Conservation (phyloP, 257 asterid species). For the Solanum medicagineum region DNA sequence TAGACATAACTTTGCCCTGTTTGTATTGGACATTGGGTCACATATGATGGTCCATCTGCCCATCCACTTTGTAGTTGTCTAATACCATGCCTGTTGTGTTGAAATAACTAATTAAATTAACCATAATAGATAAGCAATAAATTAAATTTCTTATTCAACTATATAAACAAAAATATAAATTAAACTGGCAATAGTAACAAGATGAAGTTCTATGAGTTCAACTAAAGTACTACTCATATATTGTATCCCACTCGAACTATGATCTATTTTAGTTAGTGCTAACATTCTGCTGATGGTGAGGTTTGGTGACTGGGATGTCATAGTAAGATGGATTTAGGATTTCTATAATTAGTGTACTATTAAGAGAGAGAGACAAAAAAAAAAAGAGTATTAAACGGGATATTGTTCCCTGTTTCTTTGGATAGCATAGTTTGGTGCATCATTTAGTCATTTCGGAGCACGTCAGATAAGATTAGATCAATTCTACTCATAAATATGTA, state of each 20-base stretch:
- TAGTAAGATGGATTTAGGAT: too few relatives aligned
- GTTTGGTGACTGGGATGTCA: rapidly evolving
- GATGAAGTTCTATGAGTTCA: background rate
- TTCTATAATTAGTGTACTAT: too few relatives aligned
- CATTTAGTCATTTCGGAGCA: background rate
- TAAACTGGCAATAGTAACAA: background rate
- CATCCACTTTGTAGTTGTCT: constrained; percentile 50
- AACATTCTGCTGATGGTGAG: background rate
- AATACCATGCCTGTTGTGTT: constrained; percentile 48
- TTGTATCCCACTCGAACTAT: background rate
- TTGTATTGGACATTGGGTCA: constrained; percentile 62
- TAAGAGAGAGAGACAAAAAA: too few relatives aligned
- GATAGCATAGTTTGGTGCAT: background rate
- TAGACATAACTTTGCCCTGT: constrained; percentile 44
- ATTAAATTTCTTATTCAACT: background rate
- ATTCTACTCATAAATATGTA: background rate
- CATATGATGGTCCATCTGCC: constrained; percentile 63
- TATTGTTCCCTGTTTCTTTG: background rate
- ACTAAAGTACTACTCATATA: background rate
- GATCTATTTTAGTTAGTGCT: background rate
- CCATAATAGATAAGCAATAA: background rate
- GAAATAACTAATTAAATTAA: background rate
- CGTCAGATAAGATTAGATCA: background rate
- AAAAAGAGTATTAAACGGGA: background rate
- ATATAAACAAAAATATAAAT: background rate